Percentiles rank a stretch among this genome's conserved stretches.
Evolutionary conservation across 768 basidiomycete genomes (phyloP).

Genomic region (Rhodotorula kratochvilovae): DNA sequence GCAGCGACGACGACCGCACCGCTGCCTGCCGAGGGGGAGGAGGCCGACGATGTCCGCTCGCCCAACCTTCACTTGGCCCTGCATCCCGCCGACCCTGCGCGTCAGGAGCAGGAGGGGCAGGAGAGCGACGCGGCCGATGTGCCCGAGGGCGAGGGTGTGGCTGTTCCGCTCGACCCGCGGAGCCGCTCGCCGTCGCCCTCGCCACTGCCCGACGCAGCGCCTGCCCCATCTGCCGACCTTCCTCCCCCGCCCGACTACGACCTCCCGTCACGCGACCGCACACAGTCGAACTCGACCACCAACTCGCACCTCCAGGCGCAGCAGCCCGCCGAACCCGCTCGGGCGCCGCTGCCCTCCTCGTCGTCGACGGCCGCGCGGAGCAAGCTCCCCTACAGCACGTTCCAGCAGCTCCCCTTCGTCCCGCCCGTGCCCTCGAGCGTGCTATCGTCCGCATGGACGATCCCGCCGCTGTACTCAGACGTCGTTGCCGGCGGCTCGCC

Average conservation of each 20-base stretch:
- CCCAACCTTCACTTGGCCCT: conserved; percentile 44
- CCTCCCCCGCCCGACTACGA: not conserved
- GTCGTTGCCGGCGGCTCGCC: conserved; percentile 52
- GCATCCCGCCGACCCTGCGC: conserved; percentile 43
- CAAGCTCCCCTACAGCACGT: conserved; percentile 65
- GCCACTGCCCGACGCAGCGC: conserved; percentile 50
- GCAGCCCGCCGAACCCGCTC: not conserved
- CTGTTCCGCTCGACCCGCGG: conserved; percentile 57
- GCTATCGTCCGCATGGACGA: conserved; percentile 84
- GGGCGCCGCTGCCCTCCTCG: not conserved
- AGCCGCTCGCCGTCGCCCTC: conserved; percentile 39
- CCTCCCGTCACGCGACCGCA: not conserved
- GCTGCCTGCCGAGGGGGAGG: conserved; percentile 31
- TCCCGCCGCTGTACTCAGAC: conserved; percentile 75
- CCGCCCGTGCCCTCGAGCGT: conserved; percentile 82
- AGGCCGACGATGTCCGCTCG: conserved; percentile 45
- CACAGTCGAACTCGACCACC: not conserved
- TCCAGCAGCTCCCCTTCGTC: conserved; percentile 80
- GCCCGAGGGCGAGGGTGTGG: not conserved
- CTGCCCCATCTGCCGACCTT: not conserved
- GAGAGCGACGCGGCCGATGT: not conserved
- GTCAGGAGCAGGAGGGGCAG: not conserved
- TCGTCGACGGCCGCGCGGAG: not conserved
- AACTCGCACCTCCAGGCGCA: not conserved
- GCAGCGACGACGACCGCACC: conserved; percentile 45